These are phyloP conservation scores for Claviceps capensis DNA, from an alignment of 2,329 filamentous ascomycete genomes.

Conservation along the genomic window DNA sequence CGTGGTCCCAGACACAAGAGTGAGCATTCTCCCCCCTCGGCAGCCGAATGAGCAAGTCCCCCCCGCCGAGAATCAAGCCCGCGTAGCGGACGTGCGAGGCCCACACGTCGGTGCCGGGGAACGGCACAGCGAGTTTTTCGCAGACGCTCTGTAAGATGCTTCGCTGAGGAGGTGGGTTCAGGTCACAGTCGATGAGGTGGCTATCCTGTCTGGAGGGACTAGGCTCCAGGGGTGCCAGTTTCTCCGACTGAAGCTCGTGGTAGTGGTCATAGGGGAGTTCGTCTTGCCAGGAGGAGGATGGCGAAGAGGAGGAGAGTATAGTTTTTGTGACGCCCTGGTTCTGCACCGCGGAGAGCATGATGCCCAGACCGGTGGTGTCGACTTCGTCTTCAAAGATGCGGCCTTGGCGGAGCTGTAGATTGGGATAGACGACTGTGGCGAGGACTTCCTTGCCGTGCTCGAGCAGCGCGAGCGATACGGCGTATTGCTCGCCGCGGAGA, in stretches of 20 bases:
- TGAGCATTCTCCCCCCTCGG: slow-evolving; percentile 10
- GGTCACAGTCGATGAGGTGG: slow-evolving; percentile 22
- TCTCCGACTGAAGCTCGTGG: slow-evolving; percentile 3
- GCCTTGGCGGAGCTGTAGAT: slow-evolving; percentile 29
- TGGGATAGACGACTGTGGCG: slow-evolving; percentile 49
- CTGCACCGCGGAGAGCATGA: slow-evolving; percentile 21
- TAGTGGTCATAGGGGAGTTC: slow-evolving; percentile 5
- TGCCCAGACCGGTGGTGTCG: slow-evolving; percentile 19
- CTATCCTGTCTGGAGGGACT: not conserved
- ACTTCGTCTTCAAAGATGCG: slow-evolving; percentile 21
- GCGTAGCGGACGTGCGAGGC: slow-evolving; percentile 27
- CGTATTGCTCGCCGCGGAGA: slow-evolving; percentile 47
- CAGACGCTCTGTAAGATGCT: slow-evolving; percentile 19
- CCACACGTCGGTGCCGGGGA: slow-evolving; percentile 25
- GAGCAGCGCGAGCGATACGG: slow-evolving; percentile 44
- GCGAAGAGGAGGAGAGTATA: slow-evolving; percentile 8
- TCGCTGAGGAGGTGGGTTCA: slow-evolving; percentile 18
- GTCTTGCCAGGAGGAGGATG: slow-evolving; percentile 1
- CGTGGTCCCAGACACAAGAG: slow-evolving; percentile 37
- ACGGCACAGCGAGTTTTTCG: slow-evolving; percentile 16
- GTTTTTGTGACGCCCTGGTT: slow-evolving; percentile 19
- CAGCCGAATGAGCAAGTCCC: slow-evolving; percentile 21
- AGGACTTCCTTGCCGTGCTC: slow-evolving; percentile 42
- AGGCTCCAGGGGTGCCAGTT: slow-evolving; percentile 8
- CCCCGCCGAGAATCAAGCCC: slow-evolving; percentile 22